Percentiles rank a stretch among this genome's conserved stretches.
Conservation (phyloP, 176 grass and related monocot genomes). For the Triticum monococcum region DNA sequence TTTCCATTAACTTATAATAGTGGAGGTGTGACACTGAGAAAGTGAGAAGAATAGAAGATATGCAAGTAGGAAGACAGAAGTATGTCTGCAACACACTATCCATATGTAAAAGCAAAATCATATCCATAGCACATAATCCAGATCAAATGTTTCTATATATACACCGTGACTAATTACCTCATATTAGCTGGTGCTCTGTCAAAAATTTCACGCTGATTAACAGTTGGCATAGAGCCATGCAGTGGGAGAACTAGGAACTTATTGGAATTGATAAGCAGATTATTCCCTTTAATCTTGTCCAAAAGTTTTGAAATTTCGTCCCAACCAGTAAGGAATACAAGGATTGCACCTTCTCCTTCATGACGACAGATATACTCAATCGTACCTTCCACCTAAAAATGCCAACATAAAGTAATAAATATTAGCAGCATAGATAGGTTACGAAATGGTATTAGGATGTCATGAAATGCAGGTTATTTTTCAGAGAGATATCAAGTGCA, state of each 20-base stretch:
- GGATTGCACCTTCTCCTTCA: constrained; percentile 90
- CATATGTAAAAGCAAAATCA: background rate
- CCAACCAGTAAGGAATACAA: constrained; percentile 97
- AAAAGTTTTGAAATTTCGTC: constrained; percentile 97
- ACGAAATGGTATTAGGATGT: background rate
- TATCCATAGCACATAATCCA: constrained; percentile 10
- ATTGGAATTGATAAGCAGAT: constrained; percentile 65
- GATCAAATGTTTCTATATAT: constrained; percentile 5
- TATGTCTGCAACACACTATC: background rate
- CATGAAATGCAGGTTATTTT: background rate
- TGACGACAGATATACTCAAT: constrained; percentile 81
- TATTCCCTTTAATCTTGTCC: constrained; percentile 83
- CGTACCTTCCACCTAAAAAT: constrained; percentile 81
- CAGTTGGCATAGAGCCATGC: constrained; percentile 96
- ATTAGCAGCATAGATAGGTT: constrained; percentile 9
- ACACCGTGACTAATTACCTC: constrained; percentile 46
- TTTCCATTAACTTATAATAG: background rate
- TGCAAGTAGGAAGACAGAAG: background rate
- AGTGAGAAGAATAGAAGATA: background rate
- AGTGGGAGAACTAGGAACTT: constrained; percentile 84
- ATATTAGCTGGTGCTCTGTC: constrained; percentile 74
- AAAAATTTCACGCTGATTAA: constrained; percentile 96
- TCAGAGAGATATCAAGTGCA: constrained; percentile 9
- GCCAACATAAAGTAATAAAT: constrained; percentile 16
- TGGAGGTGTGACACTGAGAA: background rate